phyloP scores from a whole-genome alignment of 257 asterid species.

The Sherardia arvensis region DNA sequence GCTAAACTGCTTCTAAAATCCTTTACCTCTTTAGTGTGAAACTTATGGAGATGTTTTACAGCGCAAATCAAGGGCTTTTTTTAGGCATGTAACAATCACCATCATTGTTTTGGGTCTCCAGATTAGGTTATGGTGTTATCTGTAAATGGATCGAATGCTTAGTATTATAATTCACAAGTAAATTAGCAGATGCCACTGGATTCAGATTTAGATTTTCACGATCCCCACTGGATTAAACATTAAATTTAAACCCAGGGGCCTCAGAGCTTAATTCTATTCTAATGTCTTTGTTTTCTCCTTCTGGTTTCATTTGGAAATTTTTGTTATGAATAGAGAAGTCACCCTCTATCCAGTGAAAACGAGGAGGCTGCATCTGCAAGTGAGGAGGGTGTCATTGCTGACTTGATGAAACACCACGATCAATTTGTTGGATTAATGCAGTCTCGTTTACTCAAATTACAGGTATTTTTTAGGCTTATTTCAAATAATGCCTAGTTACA shows the following conservation, averaged over 20 bases:
- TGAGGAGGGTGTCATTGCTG: conserved; percentile 71
- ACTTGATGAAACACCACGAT: conserved; percentile 66
- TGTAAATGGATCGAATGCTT: neutral
- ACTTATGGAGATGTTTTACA: neutral
- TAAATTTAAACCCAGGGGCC: too few species aligned
- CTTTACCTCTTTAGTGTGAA: neutral
- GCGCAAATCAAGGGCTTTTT: neutral
- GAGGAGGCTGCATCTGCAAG: conserved; percentile 58
- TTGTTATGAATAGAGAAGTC: conserved; percentile 40
- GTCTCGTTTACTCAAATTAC: conserved; percentile 77
- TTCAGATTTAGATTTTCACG: neutral
- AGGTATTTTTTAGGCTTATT: conserved; percentile 36
- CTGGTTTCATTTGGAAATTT: conserved; percentile 11
- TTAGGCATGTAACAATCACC: neutral
- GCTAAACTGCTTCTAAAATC: neutral
- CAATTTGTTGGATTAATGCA: conserved; percentile 81
- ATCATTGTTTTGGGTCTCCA: neutral
- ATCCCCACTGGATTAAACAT: too few species aligned
- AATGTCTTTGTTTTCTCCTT: neutral
- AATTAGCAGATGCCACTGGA: neutral
- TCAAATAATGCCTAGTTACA: neutral
- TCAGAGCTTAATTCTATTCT: neutral
- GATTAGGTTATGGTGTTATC: neutral
- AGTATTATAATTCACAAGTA: neutral
- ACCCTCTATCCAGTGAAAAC: conserved; percentile 33